Evolutionary conservation across 306 rosid genomes (phyloP).

Genomic region (Quercus ilex): DNA sequence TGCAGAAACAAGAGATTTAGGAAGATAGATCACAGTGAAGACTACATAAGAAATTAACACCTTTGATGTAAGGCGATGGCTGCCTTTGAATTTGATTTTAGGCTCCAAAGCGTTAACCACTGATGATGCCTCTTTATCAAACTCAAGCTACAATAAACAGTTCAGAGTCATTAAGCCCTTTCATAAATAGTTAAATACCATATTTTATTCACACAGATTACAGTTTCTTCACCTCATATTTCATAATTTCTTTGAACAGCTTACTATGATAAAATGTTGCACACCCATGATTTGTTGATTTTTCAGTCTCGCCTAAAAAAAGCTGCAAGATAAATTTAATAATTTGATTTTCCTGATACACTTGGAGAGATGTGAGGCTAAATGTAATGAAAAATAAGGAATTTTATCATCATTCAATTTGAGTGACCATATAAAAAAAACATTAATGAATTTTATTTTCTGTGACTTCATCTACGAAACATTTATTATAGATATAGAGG

Average conservation of each 20-base stretch:
- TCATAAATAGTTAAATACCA: neutral
- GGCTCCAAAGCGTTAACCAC: constrained; percentile 12
- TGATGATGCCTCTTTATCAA: neutral
- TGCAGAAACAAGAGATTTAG: neutral
- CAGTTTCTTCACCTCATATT: constrained; percentile 23
- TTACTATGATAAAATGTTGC: constrained; percentile 31
- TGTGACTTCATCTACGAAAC: no score
- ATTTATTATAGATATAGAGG: no score
- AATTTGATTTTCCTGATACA: neutral
- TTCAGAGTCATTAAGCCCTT: neutral
- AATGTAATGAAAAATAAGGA: neutral
- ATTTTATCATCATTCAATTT: neutral
- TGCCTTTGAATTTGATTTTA: constrained; percentile 2
- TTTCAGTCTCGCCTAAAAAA: neutral
- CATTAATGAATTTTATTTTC: no score
- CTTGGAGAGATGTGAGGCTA: neutral
- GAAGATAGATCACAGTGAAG: neutral
- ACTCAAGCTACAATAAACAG: constrained; percentile 26
- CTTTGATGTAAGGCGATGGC: constrained; percentile 3
- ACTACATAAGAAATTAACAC: neutral
- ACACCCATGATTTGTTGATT: constrained; percentile 23
- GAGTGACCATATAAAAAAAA: no score
- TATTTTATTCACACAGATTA: neutral
- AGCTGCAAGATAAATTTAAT: constrained; percentile 15
- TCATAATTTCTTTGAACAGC: constrained; percentile 20